phyloP scores from a whole-genome alignment of 2,329 filamentous ascomycete genomes.

The Hirsutella rhossiliensis region DNA sequence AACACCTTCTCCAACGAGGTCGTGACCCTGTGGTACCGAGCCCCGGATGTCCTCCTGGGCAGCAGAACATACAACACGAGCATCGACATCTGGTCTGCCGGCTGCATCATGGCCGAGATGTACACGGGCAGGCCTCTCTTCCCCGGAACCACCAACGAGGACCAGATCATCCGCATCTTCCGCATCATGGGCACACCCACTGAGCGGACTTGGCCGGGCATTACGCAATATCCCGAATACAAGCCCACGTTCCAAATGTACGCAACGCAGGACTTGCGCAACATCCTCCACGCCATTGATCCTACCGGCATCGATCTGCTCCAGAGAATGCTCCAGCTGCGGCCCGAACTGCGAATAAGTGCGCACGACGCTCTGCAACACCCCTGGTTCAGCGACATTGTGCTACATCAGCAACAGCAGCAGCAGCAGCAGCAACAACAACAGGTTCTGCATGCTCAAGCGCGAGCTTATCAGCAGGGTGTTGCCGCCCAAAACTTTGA shows the following conservation, averaged over 20 bases:
- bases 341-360: conserved; percentile 83
- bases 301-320: conserved; percentile 76
- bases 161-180: conserved; percentile 95
- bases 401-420: conserved; percentile 41
- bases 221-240: conserved; percentile 94
- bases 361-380: conserved; percentile 79
- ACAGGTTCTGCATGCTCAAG: conserved; percentile 29
- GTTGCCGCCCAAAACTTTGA: conserved; percentile 26
- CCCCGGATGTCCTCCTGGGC: conserved; percentile 87
- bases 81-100: conserved; percentile 98
- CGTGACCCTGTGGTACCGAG: conserved; percentile 94
- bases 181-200: conserved; percentile 96
- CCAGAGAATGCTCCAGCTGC: conserved; percentile 80
- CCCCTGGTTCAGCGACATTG: conserved; percentile 78
- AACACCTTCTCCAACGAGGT: conserved; percentile 98
- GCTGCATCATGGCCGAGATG: conserved; percentile 99
- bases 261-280: conserved; percentile 77
- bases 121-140: conserved; percentile 93
- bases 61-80: conserved; percentile 98
- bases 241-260: conserved; percentile 92
- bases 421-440: conserved; percentile 22
- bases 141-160: conserved; percentile 95
- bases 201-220: conserved; percentile 90
- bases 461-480: conserved; percentile 25
- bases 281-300: conserved; percentile 85